Percentiles rank a stretch among this genome's conserved stretches.
phyloP scores from a whole-genome alignment of 805 yeast genomes.

The Zygosaccharomyces bisporus region DNA sequence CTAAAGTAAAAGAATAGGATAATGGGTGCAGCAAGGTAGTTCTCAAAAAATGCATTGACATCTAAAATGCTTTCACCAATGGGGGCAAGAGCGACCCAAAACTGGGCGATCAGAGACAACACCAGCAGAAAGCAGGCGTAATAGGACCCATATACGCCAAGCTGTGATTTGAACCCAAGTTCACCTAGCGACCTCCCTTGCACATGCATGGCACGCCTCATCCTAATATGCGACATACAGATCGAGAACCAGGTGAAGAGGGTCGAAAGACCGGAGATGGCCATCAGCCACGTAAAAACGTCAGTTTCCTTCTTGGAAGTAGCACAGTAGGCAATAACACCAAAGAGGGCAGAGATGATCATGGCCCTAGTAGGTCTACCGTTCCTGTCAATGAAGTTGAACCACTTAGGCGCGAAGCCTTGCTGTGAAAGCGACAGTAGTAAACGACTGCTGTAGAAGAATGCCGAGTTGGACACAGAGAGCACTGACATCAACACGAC shows the following conservation, averaged over 20 bases:
- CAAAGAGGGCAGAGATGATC: constrained; percentile 47
- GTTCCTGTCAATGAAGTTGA: constrained; percentile 57
- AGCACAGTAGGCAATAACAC: constrained; percentile 63
- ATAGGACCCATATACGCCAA: constrained; percentile 52
- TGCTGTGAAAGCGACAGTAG: constrained; percentile 53
- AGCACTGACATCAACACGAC: constrained; percentile 59
- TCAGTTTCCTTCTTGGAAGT: constrained; percentile 55
- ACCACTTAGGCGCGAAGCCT: constrained; percentile 54
- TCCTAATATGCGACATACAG: constrained; percentile 53
- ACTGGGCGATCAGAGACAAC: constrained; percentile 54
- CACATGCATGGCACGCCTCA: constrained; percentile 53
- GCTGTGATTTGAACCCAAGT: constrained; percentile 50
- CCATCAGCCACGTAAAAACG: constrained; percentile 61
- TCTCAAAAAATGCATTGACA: constrained; percentile 45
- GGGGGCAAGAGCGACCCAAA: constrained; percentile 65
- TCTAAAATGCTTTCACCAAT: constrained; percentile 35
- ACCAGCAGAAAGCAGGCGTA: constrained; percentile 48
- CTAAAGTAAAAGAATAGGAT: constrained; percentile 42
- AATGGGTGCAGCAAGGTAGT: constrained; percentile 47
- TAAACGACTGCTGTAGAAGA: constrained; percentile 47
- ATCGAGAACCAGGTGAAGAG: constrained; percentile 61
- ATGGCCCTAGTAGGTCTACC: constrained; percentile 64
- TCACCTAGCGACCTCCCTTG: constrained; percentile 52
- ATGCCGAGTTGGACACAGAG: constrained; percentile 57
- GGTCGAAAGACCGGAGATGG: constrained; percentile 59